Evolutionary conservation across 495 filamentous ascomycete species (phyloP).

Genomic region (Aspergillus bridgeri): DNA sequence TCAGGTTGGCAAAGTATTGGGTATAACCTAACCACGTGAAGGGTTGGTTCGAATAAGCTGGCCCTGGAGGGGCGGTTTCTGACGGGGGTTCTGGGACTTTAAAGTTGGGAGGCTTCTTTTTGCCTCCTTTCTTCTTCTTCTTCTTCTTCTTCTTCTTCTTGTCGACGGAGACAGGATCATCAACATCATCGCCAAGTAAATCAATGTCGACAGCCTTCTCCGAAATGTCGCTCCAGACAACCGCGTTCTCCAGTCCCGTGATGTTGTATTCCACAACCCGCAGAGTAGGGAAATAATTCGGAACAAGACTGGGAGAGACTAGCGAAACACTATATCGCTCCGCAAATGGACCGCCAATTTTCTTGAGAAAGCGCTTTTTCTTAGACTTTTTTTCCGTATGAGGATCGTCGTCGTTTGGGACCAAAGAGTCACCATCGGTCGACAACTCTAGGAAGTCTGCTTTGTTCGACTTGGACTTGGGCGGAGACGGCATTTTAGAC

Average conservation of each 20-base stretch:
- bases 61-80: conserved; percentile 71
- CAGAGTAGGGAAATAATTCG: conserved; percentile 87
- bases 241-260: conserved; percentile 62
- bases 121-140: conserved; percentile 54
- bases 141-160: conserved; percentile 38
- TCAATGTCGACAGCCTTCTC: conserved; percentile 3
- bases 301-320: conserved; percentile 82
- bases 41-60: conserved; percentile 85
- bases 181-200: conserved; percentile 1
- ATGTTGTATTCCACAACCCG: conserved; percentile 92
- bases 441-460: conserved; percentile 11
- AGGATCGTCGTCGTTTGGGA: conserved; percentile 16
- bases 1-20: conserved; percentile 93
- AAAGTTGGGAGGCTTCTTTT: conserved; percentile 56
- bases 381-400: conserved; percentile 37
- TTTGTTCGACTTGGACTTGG: conserved; percentile 14
- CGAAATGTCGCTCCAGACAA: conserved; percentile 39
- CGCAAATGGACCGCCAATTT: conserved; percentile 73
- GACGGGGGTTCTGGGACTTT: conserved; percentile 69
- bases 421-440: neutral
- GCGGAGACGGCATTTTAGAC: conserved; percentile 67
- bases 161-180: neutral
- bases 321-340: conserved; percentile 81
- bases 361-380: conserved; percentile 53
- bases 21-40: conserved; percentile 73